Base-by-base conservation (phyloP, 73 alveolate species). In the Blepharisma stoltei region DNA sequence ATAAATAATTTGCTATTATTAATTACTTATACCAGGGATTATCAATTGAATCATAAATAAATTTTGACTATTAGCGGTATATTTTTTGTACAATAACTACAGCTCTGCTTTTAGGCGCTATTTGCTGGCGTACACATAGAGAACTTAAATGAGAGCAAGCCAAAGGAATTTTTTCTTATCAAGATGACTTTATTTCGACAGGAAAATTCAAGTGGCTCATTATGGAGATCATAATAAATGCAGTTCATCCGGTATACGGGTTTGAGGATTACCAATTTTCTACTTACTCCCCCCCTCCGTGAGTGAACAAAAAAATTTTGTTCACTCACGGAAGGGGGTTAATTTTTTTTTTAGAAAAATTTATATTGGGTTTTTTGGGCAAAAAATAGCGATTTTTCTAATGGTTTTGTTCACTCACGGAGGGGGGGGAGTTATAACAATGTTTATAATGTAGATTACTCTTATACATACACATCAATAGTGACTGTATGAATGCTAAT, bases 101-200 rank as follows among this genome's bases (percentile, higher is more conserved):
- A 9, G 14, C 27, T 38, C 14, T 69, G 32, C 38, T 69, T 9
- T 9, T 44, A 18, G 0, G 11, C 1, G 79, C 79, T 18, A 69
- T 69, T 14, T 44, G 9, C 4, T 69, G 71, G 76, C 11, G 65
- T 7, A 43, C 60, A 11, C 11, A 44, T 9, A 18, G 45, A 46
- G 65, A 69, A 25, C 60, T 69, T 69, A 11, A 18, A 9, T 43
- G 71, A 9, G 38, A 69, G 9, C 55, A 46, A 25, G 65, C 79
- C 9, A 69, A 69, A 69, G 79, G 79, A 14, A 25, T 44, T 11
- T 69, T 38, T 69, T 69, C 79, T n/a, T 9, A 11, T 3, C 11
- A 18, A 14, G 79, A 69, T 69, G 41, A 43, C 27, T n/a, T 69
- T 11, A n/a, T 43, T 9, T 14, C 76, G 2, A 69, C 67, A 1